Evolutionary conservation across 2,329 filamentous ascomycete genomes (phyloP), one percentile per base, ranked within the genome.

Genomic region (Fusarium globosum): DNA sequence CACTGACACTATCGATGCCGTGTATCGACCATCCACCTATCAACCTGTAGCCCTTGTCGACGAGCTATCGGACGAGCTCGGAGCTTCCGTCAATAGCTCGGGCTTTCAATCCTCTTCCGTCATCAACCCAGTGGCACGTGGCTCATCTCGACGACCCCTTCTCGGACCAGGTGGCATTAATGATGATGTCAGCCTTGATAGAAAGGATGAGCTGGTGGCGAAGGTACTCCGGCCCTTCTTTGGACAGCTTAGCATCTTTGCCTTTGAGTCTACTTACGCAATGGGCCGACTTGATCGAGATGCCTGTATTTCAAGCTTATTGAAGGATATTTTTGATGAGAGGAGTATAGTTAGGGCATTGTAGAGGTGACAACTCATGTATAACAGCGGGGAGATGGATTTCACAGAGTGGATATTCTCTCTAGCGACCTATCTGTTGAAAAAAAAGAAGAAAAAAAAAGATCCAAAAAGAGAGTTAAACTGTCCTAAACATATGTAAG

Each of bases 1-100:
- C 62, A 97, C 95, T 4, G 96, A 99, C 82, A 98, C 96, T 20
- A 95, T 98, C 73, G 96, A 99, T 78, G 95, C 96, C 2, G 93
- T 99, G 39, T 97, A 99, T 82, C 91, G 93, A 18, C 91, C 94
- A 1, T 84, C 90, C 20, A 85, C 86, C 58, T 92, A 92, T 83
- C 88, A 91, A 68, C 88, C 94, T 4, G 85, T 93, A 6, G 94
- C 94, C 6, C 88, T 98, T 10, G 92, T 93, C 2, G 96, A 98
- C 76, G 93, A 96, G 77, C 86, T 97, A 14, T 92, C 94, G 0
- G 94, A 97, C 74, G 91, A 92, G 63, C 86, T 97, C 3, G 90
- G 90, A 20, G 85, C 85, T 53, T 79, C 81, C 1, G 77, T 81
- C 14, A 64, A 79, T n/a, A 76, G 77, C 58, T 81, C 84, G 6